Percentiles rank a stretch among this genome's conserved stretches.
Conservation (phyloP, 2,329 filamentous ascomycete genomes). For the Metarhizium rileyi region DNA sequence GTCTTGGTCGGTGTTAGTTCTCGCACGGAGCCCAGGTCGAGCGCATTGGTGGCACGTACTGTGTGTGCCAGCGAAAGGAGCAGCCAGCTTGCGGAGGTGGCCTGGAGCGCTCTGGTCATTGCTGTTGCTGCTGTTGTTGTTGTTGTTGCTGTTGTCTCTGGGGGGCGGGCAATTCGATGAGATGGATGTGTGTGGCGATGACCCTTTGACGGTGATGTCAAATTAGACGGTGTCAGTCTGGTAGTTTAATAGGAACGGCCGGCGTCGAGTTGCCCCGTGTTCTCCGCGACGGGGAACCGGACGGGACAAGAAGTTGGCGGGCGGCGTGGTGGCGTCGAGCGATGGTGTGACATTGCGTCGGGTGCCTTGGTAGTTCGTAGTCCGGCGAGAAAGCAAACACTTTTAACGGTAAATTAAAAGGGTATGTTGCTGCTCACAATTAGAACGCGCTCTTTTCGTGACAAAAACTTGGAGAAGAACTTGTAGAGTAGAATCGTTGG, state of each 20-base stretch:
- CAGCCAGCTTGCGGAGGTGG: constrained; percentile 8
- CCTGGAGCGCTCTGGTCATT: constrained; percentile 7
- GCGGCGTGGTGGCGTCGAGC: too few relatives aligned
- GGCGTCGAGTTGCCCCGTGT: neutral
- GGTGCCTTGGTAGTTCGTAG: too few relatives aligned
- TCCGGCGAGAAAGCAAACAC: too few relatives aligned
- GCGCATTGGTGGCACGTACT: neutral
- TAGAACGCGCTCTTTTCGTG: too few relatives aligned
- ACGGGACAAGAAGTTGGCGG: neutral
- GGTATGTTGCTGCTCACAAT: too few relatives aligned
- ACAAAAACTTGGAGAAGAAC: too few relatives aligned
- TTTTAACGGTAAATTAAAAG: too few relatives aligned
- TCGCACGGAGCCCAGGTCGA: neutral
- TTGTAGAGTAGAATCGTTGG: too few relatives aligned
- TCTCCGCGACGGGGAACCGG: neutral
- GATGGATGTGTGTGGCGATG: neutral
- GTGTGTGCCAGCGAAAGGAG: constrained; percentile 10
- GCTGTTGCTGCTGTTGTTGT: neutral
- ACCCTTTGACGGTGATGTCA: neutral
- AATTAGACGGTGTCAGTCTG: too few relatives aligned
- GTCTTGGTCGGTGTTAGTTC: neutral
- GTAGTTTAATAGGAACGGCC: too few relatives aligned
- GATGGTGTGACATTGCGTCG: too few relatives aligned
- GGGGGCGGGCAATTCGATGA: neutral
- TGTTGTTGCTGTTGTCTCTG: neutral